Evolutionary conservation across 2,329 filamentous ascomycete species (phyloP).

Genomic region (Neofusicoccum parvum): DNA sequence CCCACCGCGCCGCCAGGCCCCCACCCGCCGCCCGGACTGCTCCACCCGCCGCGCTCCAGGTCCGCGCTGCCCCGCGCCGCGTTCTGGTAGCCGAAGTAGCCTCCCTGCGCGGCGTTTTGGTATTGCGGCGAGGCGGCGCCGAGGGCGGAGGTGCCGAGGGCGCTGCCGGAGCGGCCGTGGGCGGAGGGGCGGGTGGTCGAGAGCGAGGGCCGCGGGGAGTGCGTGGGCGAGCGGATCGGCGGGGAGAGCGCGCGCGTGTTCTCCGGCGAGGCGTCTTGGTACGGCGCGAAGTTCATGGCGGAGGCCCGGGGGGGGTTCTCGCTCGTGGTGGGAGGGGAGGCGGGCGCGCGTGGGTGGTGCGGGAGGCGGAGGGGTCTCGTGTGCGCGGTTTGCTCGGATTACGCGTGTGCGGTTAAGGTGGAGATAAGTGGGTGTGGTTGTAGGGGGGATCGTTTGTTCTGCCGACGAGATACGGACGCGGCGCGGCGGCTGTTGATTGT

Average conservation of each 20-base stretch:
- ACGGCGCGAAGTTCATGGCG: conserved; percentile 77
- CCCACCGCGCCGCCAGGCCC: conserved; percentile 38
- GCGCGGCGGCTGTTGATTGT: neutral
- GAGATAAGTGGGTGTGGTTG: too few relatives aligned
- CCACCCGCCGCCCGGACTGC: conserved; percentile 35
- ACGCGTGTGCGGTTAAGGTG: too few relatives aligned
- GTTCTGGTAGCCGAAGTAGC: conserved; percentile 32
- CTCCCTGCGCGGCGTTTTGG: conserved; percentile 37
- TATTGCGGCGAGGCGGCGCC: conserved; percentile 22
- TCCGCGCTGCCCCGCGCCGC: conserved; percentile 17
- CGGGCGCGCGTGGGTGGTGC: neutral
- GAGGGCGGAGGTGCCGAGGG: conserved; percentile 34
- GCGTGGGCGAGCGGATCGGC: conserved; percentile 51
- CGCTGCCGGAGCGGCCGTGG: conserved; percentile 34
- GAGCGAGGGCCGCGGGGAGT: conserved; percentile 46
- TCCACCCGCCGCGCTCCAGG: conserved; percentile 28
- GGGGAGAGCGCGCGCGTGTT: conserved; percentile 79
- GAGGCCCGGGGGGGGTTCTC: too few relatives aligned
- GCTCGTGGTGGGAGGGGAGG: neutral
- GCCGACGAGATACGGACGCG: too few relatives aligned
- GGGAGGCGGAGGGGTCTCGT: too few relatives aligned
- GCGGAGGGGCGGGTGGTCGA: conserved; percentile 36
- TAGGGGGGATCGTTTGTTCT: too few relatives aligned
- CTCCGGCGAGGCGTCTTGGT: conserved; percentile 91
- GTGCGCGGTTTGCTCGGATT: too few relatives aligned